Evolutionary conservation across 2,329 filamentous ascomycete genomes (phyloP).

Genomic region (Coniochaeta ligniaria): DNA sequence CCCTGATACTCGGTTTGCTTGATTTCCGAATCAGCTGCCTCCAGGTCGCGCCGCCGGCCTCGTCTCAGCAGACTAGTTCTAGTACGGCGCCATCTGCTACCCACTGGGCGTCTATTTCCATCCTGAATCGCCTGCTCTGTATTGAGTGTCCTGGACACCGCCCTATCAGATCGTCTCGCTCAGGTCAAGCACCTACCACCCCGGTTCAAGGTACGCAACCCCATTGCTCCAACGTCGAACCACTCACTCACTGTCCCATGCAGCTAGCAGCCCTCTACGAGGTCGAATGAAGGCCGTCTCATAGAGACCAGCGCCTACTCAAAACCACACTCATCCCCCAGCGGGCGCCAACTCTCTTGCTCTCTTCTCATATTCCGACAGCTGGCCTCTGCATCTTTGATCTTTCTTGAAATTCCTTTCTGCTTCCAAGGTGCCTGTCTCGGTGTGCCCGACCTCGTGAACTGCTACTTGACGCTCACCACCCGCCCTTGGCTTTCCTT

Average conservation of each 20-base stretch:
- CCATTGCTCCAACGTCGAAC: conserved; percentile 26
- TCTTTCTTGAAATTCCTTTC: conserved; percentile 27
- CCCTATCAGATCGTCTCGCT: conserved; percentile 35
- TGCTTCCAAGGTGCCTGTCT: conserved; percentile 20
- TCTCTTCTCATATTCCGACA: conserved; percentile 38
- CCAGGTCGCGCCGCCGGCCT: conserved; percentile 5
- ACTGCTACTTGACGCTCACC: background rate
- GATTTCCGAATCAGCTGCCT: background rate
- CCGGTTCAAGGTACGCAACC: conserved; percentile 31
- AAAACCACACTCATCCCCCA: conserved; percentile 43
- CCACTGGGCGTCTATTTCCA: conserved; percentile 37
- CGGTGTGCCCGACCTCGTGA: background rate
- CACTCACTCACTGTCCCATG: conserved; percentile 31
- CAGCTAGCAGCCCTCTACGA: conserved; percentile 20
- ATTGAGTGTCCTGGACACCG: conserved; percentile 24
- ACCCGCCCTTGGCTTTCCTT: background rate
- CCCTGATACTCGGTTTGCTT: background rate
- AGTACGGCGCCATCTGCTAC: conserved; percentile 25
- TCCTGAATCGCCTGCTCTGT: conserved; percentile 30
- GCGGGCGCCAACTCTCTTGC: conserved; percentile 21
- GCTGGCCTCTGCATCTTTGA: conserved; percentile 46
- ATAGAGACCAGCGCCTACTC: conserved; percentile 33
- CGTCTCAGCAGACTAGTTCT: conserved; percentile 4
- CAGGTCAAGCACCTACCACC: conserved; percentile 22
- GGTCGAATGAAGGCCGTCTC: conserved; percentile 26